Conservation (phyloP, 306 rosid species). For the Lagenaria siceraria region DNA sequence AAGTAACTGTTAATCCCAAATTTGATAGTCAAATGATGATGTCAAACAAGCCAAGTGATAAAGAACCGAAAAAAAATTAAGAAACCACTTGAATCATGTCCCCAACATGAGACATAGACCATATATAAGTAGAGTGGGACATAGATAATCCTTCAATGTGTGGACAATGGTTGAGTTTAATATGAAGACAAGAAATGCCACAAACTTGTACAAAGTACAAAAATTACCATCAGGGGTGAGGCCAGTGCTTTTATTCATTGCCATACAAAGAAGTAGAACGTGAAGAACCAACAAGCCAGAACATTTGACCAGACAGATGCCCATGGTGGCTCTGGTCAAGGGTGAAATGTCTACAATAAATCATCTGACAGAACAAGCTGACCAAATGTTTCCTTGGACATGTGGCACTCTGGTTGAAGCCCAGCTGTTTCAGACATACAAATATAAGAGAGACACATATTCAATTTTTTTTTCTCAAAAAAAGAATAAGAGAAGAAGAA, state of each 20-base stretch:
- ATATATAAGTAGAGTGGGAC: background rate
- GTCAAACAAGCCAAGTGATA: background rate
- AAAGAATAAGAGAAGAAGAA: background rate
- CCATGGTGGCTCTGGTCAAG: constrained; percentile 73
- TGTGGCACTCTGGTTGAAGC: constrained; percentile 24
- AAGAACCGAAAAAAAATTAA: background rate
- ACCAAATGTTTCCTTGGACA: constrained; percentile 35
- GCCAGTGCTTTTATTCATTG: constrained; percentile 29
- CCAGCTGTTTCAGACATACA: constrained; percentile 15
- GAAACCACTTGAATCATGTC: background rate
- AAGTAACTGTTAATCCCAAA: background rate
- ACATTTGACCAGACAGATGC: constrained; percentile 60
- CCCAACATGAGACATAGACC: background rate
- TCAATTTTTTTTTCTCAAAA: background rate
- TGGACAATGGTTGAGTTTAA: background rate
- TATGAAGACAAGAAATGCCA: background rate
- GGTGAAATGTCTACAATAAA: constrained; percentile 34
- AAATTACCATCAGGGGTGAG: constrained; percentile 70
- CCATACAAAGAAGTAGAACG: constrained; percentile 28
- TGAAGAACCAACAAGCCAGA: constrained; percentile 56
- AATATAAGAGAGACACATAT: background rate
- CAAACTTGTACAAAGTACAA: constrained; percentile 6
- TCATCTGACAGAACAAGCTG: constrained; percentile 53
- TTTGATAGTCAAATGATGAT: background rate
- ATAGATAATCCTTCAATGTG: background rate